Evolutionary conservation across 495 filamentous ascomycete genomes (phyloP).

Genomic region (Xylaria bambusicola): DNA sequence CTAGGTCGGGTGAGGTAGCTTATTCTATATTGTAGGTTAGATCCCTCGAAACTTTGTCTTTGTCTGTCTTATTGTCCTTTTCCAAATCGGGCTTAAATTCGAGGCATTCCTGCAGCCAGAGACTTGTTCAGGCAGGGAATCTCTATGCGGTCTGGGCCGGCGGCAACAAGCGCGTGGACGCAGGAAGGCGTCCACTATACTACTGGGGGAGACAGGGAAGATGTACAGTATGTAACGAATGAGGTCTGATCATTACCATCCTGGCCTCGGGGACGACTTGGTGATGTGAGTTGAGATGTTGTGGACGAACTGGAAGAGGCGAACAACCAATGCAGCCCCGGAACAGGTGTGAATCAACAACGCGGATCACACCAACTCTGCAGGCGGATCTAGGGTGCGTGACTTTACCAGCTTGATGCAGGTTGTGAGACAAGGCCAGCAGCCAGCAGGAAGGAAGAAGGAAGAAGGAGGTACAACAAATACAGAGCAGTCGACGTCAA

Average conservation of each 20-base stretch:
- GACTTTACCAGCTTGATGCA: constrained; percentile 15
- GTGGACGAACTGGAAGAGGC: constrained; percentile 8
- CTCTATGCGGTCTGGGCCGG: constrained; percentile 13
- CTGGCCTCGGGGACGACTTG: background rate
- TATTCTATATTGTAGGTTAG: background rate
- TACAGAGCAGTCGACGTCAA: background rate
- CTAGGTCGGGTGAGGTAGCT: constrained; percentile 1
- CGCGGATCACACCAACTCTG: constrained; percentile 17
- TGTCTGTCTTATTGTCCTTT: constrained; percentile 13
- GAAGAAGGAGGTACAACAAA: constrained; percentile 2
- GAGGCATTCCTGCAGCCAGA: constrained; percentile 16
- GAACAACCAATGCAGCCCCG: constrained; percentile 6
- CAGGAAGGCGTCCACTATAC: background rate
- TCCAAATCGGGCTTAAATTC: constrained; percentile 18
- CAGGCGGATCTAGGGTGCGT: constrained; percentile 19
- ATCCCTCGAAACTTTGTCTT: constrained; percentile 15
- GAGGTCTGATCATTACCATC: constrained; percentile 2
- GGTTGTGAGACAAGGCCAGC: constrained; percentile 20
- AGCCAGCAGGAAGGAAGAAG: constrained; percentile 13
- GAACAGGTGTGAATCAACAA: constrained; percentile 17
- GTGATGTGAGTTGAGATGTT: background rate
- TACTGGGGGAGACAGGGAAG: constrained; percentile 1
- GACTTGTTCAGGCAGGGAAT: constrained; percentile 11
- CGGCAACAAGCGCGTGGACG: constrained; percentile 16
- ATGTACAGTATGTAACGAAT: constrained; percentile 2